These are phyloP conservation scores for Parafenestella ontariensis DNA, from an alignment of 2,329 filamentous ascomycete genomes.

Conservation along the genomic window DNA sequence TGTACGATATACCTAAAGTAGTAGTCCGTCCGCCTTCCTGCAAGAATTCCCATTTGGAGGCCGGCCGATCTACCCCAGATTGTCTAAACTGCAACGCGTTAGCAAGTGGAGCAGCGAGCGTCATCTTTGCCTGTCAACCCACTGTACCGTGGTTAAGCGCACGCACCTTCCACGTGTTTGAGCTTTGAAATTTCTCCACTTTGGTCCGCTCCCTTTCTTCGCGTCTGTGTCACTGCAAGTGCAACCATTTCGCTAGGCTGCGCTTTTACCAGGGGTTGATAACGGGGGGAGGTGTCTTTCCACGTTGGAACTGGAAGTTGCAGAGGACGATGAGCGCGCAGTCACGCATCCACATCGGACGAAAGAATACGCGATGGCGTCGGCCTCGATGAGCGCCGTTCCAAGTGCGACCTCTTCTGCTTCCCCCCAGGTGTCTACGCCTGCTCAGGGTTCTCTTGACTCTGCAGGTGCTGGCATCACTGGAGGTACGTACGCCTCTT, in stretches of 20 bases:
- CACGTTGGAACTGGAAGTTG: neutral
- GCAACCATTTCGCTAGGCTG: neutral
- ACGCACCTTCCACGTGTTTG: conserved; percentile 8
- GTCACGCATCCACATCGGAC: conserved; percentile 6
- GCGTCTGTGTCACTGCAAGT: neutral
- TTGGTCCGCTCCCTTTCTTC: neutral
- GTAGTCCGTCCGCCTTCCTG: too few species aligned
- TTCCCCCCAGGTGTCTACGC: conserved; percentile 20
- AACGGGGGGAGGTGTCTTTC: neutral
- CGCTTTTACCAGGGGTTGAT: neutral
- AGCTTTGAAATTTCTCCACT: conserved; percentile 4
- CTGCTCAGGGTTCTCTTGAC: conserved; percentile 34
- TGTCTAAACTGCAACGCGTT: conserved; percentile 10
- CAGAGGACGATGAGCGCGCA: conserved; percentile 1
- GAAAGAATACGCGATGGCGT: conserved; percentile 23
- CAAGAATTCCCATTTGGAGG: too few species aligned
- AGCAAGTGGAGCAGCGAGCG: conserved; percentile 15
- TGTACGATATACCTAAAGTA: neutral
- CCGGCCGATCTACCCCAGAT: conserved; percentile 24
- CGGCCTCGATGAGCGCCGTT: conserved; percentile 14
- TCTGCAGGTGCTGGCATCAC: conserved; percentile 43
- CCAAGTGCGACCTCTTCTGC: conserved; percentile 19
- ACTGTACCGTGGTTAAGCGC: neutral
- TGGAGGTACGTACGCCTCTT: conserved; percentile 31
- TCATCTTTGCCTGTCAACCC: conserved; percentile 11